Evolutionary conservation across 106 monocot species (phyloP).

Genomic region (Apostasia ramifera): DNA sequence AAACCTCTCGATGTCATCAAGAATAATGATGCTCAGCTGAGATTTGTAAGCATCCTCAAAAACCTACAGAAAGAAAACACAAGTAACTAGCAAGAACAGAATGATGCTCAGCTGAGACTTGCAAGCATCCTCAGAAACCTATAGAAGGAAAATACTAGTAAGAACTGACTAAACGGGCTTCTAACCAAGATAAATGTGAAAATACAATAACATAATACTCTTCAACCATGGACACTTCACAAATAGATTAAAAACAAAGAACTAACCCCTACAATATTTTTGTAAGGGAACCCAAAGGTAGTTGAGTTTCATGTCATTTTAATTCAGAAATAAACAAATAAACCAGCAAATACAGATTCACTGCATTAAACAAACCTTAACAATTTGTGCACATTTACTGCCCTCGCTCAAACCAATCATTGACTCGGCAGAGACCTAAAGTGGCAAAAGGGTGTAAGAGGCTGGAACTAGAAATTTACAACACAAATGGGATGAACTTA

Average conservation of each 20-base stretch:
- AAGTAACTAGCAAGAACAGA: too few relatives aligned
- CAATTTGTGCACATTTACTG: conserved; percentile 85
- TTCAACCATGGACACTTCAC: too few relatives aligned
- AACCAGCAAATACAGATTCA: background rate
- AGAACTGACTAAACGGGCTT: too few relatives aligned
- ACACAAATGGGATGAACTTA: conserved; percentile 34
- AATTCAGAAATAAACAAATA: too few relatives aligned
- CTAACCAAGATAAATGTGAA: too few relatives aligned
- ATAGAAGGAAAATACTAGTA: conserved; percentile 1
- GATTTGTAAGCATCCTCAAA: conserved; percentile 99
- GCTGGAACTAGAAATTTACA: background rate
- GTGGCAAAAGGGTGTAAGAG: background rate
- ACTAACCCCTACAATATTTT: too few relatives aligned
- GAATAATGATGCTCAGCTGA: conserved; percentile 84
- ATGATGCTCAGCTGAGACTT: conserved; percentile 88
- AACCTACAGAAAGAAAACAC: conserved; percentile 12
- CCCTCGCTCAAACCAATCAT: conserved; percentile 93
- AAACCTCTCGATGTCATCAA: conserved; percentile 98
- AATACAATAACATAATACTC: too few relatives aligned
- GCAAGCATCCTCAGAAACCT: conserved; percentile 99
- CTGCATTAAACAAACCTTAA: conserved; percentile 49
- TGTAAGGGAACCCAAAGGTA: too few relatives aligned
- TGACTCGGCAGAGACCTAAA: conserved; percentile 86
- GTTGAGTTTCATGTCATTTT: too few relatives aligned
- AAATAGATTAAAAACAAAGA: too few relatives aligned